Evolutionary conservation across 306 rosid genomes (phyloP).

Genomic region (Cyamopsis tetragonoloba): DNA sequence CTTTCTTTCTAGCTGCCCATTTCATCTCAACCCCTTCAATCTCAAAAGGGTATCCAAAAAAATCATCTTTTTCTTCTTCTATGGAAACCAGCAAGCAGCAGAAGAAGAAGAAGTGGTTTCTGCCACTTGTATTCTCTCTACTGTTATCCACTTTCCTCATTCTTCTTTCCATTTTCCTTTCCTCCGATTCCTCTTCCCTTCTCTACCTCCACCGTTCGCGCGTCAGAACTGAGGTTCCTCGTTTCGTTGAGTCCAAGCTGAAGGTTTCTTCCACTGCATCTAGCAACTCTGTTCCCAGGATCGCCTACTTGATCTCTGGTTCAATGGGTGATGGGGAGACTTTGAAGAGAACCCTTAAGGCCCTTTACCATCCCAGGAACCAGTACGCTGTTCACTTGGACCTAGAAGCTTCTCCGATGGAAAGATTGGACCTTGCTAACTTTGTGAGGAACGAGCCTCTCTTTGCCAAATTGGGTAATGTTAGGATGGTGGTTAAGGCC

Average conservation of each 20-base stretch:
- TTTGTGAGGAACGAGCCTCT: constrained; percentile 37
- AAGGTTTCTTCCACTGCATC: constrained; percentile 21
- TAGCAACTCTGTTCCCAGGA: constrained; percentile 25
- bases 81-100: constrained; percentile 47
- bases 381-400: constrained; percentile 51
- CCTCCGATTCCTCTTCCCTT: constrained; percentile 31
- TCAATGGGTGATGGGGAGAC: constrained; percentile 43
- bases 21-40: too few relatives aligned
- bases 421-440: constrained; percentile 39
- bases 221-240: neutral
- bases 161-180: constrained; percentile 29
- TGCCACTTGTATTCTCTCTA: constrained; percentile 34
- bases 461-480: constrained; percentile 36
- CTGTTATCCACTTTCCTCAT: constrained; percentile 34
- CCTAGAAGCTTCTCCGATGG: constrained; percentile 37
- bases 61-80: neutral
- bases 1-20: too few relatives aligned
- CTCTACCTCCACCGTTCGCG: constrained; percentile 21
- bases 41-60: too few relatives aligned
- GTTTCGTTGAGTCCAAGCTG: constrained; percentile 49
- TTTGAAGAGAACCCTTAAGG: constrained; percentile 40
- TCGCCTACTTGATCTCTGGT: constrained; percentile 52
- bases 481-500: constrained; percentile 43
- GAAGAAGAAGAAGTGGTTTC: constrained; percentile 37
- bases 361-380: constrained; percentile 49